Evolutionary conservation across 129 eudicot genomes (phyloP).

Genomic region (Chrysanthemum lavandulifolium): DNA sequence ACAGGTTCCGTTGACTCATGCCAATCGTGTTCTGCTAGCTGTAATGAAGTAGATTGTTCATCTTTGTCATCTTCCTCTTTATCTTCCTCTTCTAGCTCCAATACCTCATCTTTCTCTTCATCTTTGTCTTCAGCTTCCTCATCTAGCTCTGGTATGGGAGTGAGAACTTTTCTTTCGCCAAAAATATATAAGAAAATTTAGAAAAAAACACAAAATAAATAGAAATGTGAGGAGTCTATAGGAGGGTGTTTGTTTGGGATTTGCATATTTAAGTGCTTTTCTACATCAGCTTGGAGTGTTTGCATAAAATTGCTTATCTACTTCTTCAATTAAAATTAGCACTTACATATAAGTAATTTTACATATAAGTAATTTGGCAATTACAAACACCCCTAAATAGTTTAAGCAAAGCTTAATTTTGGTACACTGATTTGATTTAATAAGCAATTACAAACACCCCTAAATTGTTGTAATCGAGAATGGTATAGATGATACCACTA

Average conservation of each 20-base stretch:
- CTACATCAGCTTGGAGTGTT: too few relatives aligned
- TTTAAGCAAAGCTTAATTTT: too few relatives aligned
- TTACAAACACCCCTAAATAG: too few relatives aligned
- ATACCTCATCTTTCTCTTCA: conserved; percentile 49
- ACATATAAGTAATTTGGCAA: not conserved
- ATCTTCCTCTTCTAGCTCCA: conserved; percentile 24
- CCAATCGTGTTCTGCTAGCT: conserved; percentile 21
- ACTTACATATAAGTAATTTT: not conserved
- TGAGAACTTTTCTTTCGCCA: conserved; percentile 87
- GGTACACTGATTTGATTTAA: too few relatives aligned
- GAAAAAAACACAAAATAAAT: not conserved
- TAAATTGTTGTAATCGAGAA: not conserved
- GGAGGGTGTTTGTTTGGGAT: not conserved
- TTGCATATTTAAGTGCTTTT: too few relatives aligned
- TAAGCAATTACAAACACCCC: not conserved
- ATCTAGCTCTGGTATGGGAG: conserved; percentile 87
- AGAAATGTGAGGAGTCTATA: not conserved
- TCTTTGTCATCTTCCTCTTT: conserved; percentile 21
- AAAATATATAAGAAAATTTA: conserved; percentile 16
- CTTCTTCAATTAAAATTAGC: too few relatives aligned
- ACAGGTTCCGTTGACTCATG: conserved; percentile 7
- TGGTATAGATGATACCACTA: too few relatives aligned
- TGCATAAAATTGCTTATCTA: too few relatives aligned
- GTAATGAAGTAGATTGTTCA: conserved; percentile 20
- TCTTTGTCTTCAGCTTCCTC: conserved; percentile 57